A percentile compares a stretch with the other conserved stretches of the same genome.
These are phyloP conservation scores for Diaporthe citriasiana DNA, from an alignment of 2,329 filamentous ascomycete genomes.

Conservation along the genomic window DNA sequence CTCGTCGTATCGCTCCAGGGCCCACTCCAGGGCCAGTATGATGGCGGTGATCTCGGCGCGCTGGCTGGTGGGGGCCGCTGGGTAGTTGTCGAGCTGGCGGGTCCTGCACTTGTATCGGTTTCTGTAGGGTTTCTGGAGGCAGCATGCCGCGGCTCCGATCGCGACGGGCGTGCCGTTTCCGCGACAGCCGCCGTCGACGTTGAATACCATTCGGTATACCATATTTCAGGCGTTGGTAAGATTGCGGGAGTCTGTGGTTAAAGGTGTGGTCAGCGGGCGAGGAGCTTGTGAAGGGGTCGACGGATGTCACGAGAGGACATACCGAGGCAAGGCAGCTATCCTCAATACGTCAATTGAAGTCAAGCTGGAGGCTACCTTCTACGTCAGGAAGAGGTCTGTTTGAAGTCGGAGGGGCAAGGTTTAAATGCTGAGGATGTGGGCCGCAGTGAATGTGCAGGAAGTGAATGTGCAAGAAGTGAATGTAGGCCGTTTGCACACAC, in stretches of 20 bases:
- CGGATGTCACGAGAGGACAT: background rate
- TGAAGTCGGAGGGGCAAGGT: too few relatives aligned
- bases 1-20: background rate
- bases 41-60: background rate
- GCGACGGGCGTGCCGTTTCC: background rate
- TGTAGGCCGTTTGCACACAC: too few relatives aligned
- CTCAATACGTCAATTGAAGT: too few relatives aligned
- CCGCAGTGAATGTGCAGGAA: too few relatives aligned
- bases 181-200: background rate
- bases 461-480: too few relatives aligned
- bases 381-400: too few relatives aligned
- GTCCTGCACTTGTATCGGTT: background rate
- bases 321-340: too few relatives aligned
- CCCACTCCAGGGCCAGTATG: background rate
- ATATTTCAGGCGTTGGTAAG: background rate
- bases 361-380: background rate
- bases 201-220: background rate
- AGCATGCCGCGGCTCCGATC: slow-evolving; percentile 7
- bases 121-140: background rate
- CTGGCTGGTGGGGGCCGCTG: background rate
- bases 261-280: background rate
- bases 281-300: background rate
- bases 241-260: background rate
- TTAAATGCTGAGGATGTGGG: too few relatives aligned
- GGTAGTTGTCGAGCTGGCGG: background rate